phyloP scores from a whole-genome alignment of 805 yeast genomes.

The Metschnikowia reukaufii region DNA sequence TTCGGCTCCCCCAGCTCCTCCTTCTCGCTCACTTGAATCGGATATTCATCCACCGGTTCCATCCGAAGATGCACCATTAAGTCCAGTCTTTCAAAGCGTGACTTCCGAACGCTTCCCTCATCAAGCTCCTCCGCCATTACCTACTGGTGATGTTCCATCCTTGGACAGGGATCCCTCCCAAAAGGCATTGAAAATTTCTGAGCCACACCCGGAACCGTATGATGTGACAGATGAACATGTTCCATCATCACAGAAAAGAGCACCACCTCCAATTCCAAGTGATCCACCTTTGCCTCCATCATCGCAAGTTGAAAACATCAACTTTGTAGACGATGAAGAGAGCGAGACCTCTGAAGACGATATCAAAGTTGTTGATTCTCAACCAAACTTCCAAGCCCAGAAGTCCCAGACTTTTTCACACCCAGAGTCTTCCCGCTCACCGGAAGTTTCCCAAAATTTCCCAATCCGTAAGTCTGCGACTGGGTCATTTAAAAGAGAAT shows the following conservation, averaged over 20 bases:
- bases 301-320: not conserved
- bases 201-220: not conserved
- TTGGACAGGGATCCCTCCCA: not conserved
- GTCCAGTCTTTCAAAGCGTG: slow-evolving; percentile 5
- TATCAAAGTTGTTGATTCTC: slow-evolving; percentile 7
- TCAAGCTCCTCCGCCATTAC: slow-evolving; percentile 13
- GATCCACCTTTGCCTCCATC: slow-evolving; percentile 1
- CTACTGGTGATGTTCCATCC: slow-evolving; percentile 8
- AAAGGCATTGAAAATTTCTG: slow-evolving; percentile 10
- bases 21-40: slow-evolving; percentile 2
- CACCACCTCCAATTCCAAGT: slow-evolving; percentile 13
- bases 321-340: slow-evolving; percentile 2
- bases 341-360: slow-evolving; percentile 17
- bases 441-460: slow-evolving; percentile 13
- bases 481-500: slow-evolving; percentile 9
- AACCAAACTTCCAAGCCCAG: not conserved
- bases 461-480: slow-evolving; percentile 18
- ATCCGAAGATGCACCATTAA: slow-evolving; percentile 10
- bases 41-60: slow-evolving; percentile 20
- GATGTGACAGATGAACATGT: not conserved
- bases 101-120: slow-evolving; percentile 4
- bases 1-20: slow-evolving; percentile 13
- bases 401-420: slow-evolving; percentile 16
- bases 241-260: slow-evolving; percentile 12
- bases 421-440: slow-evolving; percentile 15